Evolutionary conservation across 306 rosid genomes (phyloP), one percentile per base, ranked within the genome.

Genomic region (Bauhinia variegata): DNA sequence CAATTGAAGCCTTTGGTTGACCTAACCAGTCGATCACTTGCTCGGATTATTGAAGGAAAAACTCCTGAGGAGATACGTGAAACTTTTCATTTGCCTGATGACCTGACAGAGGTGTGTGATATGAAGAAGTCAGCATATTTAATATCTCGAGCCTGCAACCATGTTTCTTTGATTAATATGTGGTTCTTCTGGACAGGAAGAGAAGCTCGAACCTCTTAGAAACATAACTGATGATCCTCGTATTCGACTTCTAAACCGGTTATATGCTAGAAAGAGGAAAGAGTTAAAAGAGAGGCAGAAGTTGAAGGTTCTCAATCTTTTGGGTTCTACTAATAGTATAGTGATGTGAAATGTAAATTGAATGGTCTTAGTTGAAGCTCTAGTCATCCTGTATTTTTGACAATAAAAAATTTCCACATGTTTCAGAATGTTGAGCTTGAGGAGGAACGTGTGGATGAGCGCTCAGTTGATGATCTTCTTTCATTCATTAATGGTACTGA

Each of bases 31-130:
- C 78, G 91, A 68, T 96, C 97, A 58, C 96, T 91, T 75, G 97
- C 97, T 33, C 91, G 91, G 63, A 91, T 88, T 63, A 88, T 91
- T 73, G 97, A 91, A 83, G 97, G 97, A 64, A 91, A 91, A 78
- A 75, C 97, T 18, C 91, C 97, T 4, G 91, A 91, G 80, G 96
- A 91, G 83, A 91, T 91, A 38, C 87, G 97, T 15, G 93, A 88
- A 74, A 84, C 96, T 54, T 91, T 91, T 84, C 96, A 91, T 76
- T 75, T 91, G 71, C 96, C 97, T 17, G 97, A 91, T 73, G 97
- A 91, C 54, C 96, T 91, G 31, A 91, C 97, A 4, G 95, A 91
- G 96, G 97, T 87, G 58, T 63, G 82, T 67, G 52, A 68, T 68
- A 55, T 66, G 44, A 50, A 53, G 19, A 67, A 67, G 37, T 65